These are phyloP conservation scores for Saturnispora halmiae DNA, from an alignment of 805 yeast species.

Conservation along the genomic window DNA sequence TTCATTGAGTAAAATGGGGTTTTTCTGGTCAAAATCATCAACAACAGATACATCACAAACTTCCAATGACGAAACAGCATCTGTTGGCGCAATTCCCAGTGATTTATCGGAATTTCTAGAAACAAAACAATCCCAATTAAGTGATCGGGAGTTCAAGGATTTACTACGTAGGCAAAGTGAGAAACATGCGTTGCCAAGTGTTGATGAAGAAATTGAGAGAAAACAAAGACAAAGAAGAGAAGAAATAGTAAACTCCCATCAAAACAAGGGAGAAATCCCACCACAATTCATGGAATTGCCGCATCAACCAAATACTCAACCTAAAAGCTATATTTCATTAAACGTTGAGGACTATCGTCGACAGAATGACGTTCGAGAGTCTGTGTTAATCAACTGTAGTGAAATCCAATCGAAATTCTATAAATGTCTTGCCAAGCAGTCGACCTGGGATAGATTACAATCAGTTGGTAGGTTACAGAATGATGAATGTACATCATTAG, in stretches of 20 bases:
- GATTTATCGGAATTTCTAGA: conserved; percentile 23
- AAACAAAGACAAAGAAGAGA: conserved; percentile 4
- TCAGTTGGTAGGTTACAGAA: conserved; percentile 15
- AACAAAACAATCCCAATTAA: conserved; percentile 20
- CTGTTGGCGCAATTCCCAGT: conserved; percentile 14
- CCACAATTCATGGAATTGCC: conserved; percentile 2
- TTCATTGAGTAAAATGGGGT: conserved; percentile 20
- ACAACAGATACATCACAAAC: conserved; percentile 2
- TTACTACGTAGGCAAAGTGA: conserved; percentile 14
- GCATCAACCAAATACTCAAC: conserved; percentile 7
- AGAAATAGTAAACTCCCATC: background rate
- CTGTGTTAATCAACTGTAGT: conserved; percentile 28
- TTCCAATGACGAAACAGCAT: background rate
- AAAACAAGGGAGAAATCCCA: background rate
- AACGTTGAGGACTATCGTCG: conserved; percentile 25
- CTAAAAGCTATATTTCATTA: conserved; percentile 9
- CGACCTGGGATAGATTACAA: conserved; percentile 14
- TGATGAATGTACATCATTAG: conserved; percentile 21
- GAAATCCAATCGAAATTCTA: conserved; percentile 26
- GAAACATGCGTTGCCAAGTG: conserved; percentile 7
- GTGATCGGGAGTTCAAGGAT: conserved; percentile 28
- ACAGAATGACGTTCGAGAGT: conserved; percentile 22
- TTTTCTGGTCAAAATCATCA: conserved; percentile 10
- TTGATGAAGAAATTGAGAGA: conserved; percentile 4
- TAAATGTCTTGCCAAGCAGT: conserved; percentile 21